Conservation (phyloP, 192 early-diverging fungal genomes). For the Coemansia sp. region DNA sequence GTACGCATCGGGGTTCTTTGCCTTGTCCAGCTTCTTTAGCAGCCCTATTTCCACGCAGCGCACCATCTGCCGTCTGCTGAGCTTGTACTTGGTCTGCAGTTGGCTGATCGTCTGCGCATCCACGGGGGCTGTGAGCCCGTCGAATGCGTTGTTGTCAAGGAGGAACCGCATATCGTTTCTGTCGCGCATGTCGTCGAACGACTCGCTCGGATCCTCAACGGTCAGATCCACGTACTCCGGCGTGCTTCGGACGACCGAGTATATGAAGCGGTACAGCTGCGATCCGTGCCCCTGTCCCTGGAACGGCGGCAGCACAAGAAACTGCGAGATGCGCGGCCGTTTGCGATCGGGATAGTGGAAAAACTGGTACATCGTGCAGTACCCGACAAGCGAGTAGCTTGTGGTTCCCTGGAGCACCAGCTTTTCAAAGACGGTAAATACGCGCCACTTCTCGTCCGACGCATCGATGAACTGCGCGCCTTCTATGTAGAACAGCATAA, state of each 20-base stretch:
- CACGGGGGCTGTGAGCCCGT: slow-evolving; percentile 65
- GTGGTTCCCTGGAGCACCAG: slow-evolving; percentile 43
- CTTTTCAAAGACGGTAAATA: slow-evolving; percentile 64
- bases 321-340: slow-evolving; percentile 91
- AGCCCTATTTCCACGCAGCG: slow-evolving; percentile 81
- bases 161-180: slow-evolving; percentile 75
- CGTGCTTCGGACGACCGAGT: slow-evolving; percentile 29
- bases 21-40: slow-evolving; percentile 61
- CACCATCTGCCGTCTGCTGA: slow-evolving; percentile 80
- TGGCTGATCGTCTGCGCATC: slow-evolving; percentile 43
- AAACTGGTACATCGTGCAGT: slow-evolving; percentile 81
- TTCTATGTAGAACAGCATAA: slow-evolving; percentile 86
- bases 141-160: slow-evolving; percentile 58
- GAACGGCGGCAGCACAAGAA: slow-evolving; percentile 89
- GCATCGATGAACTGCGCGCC: slow-evolving; percentile 85
- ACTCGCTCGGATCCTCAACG: slow-evolving; percentile 94
- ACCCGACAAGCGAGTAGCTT: slow-evolving; percentile 79
- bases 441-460: slow-evolving; percentile 80
- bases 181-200: slow-evolving; percentile 84
- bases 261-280: slow-evolving; percentile 65
- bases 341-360: slow-evolving; percentile 77
- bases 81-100: slow-evolving; percentile 65
- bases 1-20: slow-evolving; percentile 48
- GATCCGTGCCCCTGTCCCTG: slow-evolving; percentile 82
- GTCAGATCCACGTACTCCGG: slow-evolving; percentile 37